These are phyloP conservation scores for Gaillardinia entomophila DNA, from an alignment of 805 yeast genomes.

Conservation along the genomic window DNA sequence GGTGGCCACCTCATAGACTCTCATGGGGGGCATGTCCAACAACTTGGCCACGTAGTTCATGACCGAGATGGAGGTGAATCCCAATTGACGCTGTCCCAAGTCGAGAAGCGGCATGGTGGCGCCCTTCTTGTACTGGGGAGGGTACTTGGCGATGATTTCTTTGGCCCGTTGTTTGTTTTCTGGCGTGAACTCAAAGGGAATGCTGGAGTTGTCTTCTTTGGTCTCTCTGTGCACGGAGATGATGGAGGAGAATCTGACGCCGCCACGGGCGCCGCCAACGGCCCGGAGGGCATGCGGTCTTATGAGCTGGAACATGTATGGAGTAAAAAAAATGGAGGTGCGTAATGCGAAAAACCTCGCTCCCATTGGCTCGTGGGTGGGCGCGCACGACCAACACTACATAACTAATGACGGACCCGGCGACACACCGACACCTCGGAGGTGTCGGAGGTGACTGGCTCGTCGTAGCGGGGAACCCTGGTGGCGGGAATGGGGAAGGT, in stretches of 20 bases:
- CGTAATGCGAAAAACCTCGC: conserved; percentile 10
- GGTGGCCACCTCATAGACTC: conserved; percentile 89
- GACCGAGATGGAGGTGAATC: conserved; percentile 79
- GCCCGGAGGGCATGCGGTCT: conserved; percentile 9
- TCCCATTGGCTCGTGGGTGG: conserved; percentile 7
- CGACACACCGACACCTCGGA: too few species aligned
- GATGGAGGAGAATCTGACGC: conserved; percentile 32
- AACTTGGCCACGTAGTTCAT: conserved; percentile 86
- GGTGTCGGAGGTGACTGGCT: too few species aligned
- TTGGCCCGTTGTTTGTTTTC: conserved; percentile 67
- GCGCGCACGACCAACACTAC: too few species aligned
- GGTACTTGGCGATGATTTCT: conserved; percentile 71
- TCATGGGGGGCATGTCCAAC: conserved; percentile 88
- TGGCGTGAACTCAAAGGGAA: conserved; percentile 66
- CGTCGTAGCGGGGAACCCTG: too few species aligned
- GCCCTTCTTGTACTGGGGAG: conserved; percentile 79
- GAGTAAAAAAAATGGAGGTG: conserved; percentile 1
- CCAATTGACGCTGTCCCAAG: conserved; percentile 81
- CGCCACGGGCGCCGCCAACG: conserved; percentile 4
- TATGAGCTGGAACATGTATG: conserved; percentile 1
- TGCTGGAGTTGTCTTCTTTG: conserved; percentile 55
- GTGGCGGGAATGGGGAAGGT: background rate
- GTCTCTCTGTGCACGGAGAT: conserved; percentile 70
- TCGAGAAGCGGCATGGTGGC: conserved; percentile 86
- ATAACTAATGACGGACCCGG: too few species aligned